A percentile compares a stretch with the other conserved stretches of the same genome.
Evolutionary conservation across 192 early-diverging fungal species (phyloP).

Genomic region (Geranomyces variabilis): DNA sequence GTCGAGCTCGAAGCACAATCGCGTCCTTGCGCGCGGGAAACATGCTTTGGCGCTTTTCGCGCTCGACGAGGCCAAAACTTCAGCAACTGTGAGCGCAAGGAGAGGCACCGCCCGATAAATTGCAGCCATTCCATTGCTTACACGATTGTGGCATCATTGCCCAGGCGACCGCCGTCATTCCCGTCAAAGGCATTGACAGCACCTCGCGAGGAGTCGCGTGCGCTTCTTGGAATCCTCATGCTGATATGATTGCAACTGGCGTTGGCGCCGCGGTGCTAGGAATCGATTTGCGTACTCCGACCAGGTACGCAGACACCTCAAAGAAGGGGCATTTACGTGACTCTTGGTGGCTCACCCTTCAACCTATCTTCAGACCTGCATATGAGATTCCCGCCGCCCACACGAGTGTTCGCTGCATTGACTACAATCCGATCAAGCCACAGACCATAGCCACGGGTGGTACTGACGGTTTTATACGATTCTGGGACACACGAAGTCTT

Average conservation of each 20-base stretch:
- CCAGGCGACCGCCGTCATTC: not conserved
- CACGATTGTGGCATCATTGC: not conserved
- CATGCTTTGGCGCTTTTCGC: slow-evolving; percentile 54
- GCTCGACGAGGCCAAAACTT: slow-evolving; percentile 32
- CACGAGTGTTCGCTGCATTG: slow-evolving; percentile 69
- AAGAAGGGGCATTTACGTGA: no score
- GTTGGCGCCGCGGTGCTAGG: slow-evolving; percentile 2
- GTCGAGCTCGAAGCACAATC: slow-evolving; percentile 18
- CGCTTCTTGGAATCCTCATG: slow-evolving; percentile 29
- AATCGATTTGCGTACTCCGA: slow-evolving; percentile 12
- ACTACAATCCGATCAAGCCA: slow-evolving; percentile 88
- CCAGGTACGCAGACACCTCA: not conserved
- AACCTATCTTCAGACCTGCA: not conserved
- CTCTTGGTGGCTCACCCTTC: not conserved
- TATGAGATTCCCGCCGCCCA: slow-evolving; percentile 69
- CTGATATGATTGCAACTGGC: not conserved
- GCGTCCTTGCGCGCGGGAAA: slow-evolving; percentile 25
- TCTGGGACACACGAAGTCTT: slow-evolving; percentile 82
- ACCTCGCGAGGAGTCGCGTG: slow-evolving; percentile 1
- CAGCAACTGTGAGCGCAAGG: slow-evolving; percentile 1
- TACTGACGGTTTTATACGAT: slow-evolving; percentile 83
- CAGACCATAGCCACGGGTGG: slow-evolving; percentile 81
- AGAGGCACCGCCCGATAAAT: not conserved
- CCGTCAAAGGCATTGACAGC: slow-evolving; percentile 4
- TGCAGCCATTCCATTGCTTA: no score